These are phyloP conservation scores for Aspergillus bridgeri DNA, from an alignment of 495 filamentous ascomycete genomes.

Conservation along the genomic window DNA sequence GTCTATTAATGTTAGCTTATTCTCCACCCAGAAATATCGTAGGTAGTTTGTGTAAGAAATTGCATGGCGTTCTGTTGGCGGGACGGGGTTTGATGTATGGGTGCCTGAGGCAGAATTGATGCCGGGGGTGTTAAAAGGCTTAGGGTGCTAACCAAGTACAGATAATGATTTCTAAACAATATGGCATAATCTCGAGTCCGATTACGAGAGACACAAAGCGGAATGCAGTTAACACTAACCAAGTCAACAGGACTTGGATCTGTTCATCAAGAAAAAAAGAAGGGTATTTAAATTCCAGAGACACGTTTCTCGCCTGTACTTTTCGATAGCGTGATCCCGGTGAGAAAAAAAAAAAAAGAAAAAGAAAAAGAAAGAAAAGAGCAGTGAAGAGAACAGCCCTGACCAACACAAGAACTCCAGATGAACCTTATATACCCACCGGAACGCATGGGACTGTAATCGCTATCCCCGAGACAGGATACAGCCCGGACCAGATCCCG, in stretches of 20 bases:
- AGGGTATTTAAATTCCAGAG: slow-evolving; percentile 14
- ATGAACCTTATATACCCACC: slow-evolving; percentile 20
- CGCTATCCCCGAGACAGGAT: neutral
- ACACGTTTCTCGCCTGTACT: slow-evolving; percentile 7
- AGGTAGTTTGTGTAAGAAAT: no score
- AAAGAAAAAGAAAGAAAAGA: no score
- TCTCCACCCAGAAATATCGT: no score
- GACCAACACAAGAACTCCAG: slow-evolving; percentile 29
- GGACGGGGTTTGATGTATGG: no score
- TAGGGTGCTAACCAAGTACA: no score
- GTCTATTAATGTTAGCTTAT: no score
- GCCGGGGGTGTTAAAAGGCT: no score
- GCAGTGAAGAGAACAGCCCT: slow-evolving; percentile 10
- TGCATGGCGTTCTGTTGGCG: no score
- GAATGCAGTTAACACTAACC: neutral
- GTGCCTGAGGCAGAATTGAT: no score
- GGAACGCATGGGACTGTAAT: slow-evolving; percentile 28
- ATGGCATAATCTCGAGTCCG: neutral
- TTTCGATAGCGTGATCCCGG: slow-evolving; percentile 1
- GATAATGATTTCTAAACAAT: no score
- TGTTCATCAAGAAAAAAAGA: slow-evolving; percentile 5
- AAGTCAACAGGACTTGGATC: no score
- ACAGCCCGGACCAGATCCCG: slow-evolving; percentile 14
- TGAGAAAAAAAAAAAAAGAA: slow-evolving; percentile 1
- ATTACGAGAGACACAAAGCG: neutral